phyloP scores from a whole-genome alignment of 2,329 filamentous ascomycete genomes.

The Corniculantispora saksenae region DNA sequence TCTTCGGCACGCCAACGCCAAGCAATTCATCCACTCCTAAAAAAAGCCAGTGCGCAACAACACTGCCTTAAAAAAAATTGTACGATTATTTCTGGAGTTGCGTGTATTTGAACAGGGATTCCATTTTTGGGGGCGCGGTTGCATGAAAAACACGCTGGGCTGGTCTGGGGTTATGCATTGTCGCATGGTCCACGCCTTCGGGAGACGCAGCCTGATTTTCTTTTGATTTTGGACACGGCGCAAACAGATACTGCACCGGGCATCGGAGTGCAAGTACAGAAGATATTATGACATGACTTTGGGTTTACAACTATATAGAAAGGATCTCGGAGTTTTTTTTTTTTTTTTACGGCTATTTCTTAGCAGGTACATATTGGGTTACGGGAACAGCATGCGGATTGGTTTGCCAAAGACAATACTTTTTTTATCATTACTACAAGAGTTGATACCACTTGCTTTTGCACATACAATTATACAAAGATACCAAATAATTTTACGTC shows the following conservation, averaged over 20 bases:
- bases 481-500: neutral
- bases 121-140: neutral
- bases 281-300: constrained; percentile 7
- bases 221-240: constrained; percentile 7
- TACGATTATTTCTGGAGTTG: constrained; percentile 8
- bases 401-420: neutral
- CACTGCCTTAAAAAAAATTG: neutral
- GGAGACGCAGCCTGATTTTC: neutral
- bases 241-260: constrained; percentile 5
- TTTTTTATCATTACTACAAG: neutral
- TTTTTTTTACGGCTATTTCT: too few relatives aligned
- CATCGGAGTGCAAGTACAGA: neutral
- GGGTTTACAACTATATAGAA: constrained; percentile 11
- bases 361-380: neutral
- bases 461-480: neutral
- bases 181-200: neutral
- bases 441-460: neutral
- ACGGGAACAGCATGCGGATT: constrained; percentile 3
- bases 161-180: constrained; percentile 1
- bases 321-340: constrained; percentile 8
- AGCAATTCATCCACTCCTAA: neutral
- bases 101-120: neutral
- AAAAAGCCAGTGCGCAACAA: constrained; percentile 5
- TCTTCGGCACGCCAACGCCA: constrained; percentile 1
- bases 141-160: neutral